Conservation (phyloP, 2,329 filamentous ascomycete species). For the Aspergillus carbonarius region DNA sequence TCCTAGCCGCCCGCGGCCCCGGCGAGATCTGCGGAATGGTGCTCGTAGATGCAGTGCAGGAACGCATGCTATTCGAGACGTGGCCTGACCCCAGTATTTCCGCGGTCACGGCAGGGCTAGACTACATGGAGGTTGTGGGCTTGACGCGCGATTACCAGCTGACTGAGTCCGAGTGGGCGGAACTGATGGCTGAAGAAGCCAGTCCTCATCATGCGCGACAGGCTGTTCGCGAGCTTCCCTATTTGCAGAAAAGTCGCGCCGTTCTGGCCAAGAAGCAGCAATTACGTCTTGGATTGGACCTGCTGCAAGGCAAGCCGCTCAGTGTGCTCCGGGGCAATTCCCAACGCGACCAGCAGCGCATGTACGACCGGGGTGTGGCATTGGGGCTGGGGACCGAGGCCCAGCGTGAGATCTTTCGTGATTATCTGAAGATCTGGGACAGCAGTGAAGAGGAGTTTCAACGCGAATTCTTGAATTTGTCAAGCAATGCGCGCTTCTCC, state of each 20-base stretch:
- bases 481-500: slow-evolving; percentile 28
- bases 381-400: slow-evolving; percentile 36
- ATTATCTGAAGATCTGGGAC: slow-evolving; percentile 28
- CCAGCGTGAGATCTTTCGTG: slow-evolving; percentile 27
- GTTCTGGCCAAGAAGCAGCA: slow-evolving; percentile 29
- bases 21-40: slow-evolving; percentile 16
- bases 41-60: slow-evolving; percentile 20
- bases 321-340: slow-evolving; percentile 27
- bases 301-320: slow-evolving; percentile 25
- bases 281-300: slow-evolving; percentile 24
- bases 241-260: slow-evolving; percentile 22
- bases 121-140: slow-evolving; percentile 18
- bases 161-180: slow-evolving; percentile 12
- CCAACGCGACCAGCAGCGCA: slow-evolving; percentile 29
- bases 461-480: slow-evolving; percentile 29
- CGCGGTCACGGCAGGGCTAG: slow-evolving; percentile 14
- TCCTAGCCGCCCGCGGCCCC: slow-evolving; percentile 11
- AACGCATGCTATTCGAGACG: slow-evolving; percentile 13
- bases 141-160: slow-evolving; percentile 11
- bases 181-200: slow-evolving; percentile 14
- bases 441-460: slow-evolving; percentile 30
- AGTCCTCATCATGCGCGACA: neutral
- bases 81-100: slow-evolving; percentile 15
- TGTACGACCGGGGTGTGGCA: slow-evolving; percentile 34
- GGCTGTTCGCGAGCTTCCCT: slow-evolving; percentile 5